These are phyloP conservation scores for Coemansia sp. DNA, from an alignment of 192 early-diverging fungal species.

Conservation along the genomic window DNA sequence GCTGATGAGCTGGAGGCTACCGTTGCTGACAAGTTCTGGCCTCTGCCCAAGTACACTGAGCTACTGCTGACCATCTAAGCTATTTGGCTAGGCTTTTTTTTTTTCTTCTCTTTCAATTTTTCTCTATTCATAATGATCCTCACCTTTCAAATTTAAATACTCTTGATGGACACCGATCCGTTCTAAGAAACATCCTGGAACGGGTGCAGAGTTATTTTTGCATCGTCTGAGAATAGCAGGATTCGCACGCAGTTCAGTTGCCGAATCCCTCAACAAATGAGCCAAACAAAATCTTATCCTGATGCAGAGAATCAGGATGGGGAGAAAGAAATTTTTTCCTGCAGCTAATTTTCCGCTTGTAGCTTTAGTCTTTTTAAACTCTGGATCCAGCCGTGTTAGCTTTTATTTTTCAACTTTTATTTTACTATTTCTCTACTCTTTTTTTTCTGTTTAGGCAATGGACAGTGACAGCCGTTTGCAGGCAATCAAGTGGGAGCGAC, in stretches of 20 bases:
- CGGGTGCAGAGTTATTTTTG: too few relatives aligned
- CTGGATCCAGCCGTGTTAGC: too few relatives aligned
- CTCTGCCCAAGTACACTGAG: constrained; percentile 95
- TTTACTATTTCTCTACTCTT: not conserved
- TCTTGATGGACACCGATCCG: too few relatives aligned
- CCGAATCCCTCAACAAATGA: too few relatives aligned
- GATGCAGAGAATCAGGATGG: too few relatives aligned
- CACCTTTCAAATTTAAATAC: not conserved
- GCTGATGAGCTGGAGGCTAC: constrained; percentile 79
- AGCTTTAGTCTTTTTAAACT: too few relatives aligned
- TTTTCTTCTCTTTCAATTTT: constrained; percentile 7
- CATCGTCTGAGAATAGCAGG: too few relatives aligned
- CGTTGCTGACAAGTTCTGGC: constrained; percentile 92
- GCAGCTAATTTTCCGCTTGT: too few relatives aligned
- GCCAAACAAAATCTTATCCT: too few relatives aligned
- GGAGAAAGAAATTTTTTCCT: too few relatives aligned
- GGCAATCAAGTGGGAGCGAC: constrained; percentile 49
- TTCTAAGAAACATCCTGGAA: too few relatives aligned
- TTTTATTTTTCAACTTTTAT: not conserved
- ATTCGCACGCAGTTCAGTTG: too few relatives aligned
- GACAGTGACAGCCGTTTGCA: constrained; percentile 18
- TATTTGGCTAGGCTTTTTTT: constrained; percentile 2
- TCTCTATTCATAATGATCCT: not conserved
- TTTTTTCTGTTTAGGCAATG: not conserved
- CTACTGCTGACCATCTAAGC: constrained; percentile 71